Conservation (phyloP, 176 grass and related monocot genomes). For the Pharus latifolius region DNA sequence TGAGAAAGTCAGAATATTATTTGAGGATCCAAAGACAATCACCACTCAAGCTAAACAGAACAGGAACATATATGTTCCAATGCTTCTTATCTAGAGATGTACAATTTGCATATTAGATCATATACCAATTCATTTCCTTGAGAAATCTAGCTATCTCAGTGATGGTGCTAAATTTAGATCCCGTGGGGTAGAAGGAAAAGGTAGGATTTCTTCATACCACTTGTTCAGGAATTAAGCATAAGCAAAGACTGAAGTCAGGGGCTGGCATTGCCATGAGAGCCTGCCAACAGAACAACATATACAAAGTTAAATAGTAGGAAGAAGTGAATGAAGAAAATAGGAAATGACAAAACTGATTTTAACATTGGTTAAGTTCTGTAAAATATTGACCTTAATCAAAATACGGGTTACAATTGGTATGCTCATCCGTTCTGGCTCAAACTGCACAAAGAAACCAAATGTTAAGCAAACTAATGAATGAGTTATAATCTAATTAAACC, state of each 20-base stretch:
- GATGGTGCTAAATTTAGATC: not conserved
- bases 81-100: not conserved
- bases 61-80: not conserved
- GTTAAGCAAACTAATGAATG: not conserved
- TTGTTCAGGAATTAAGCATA: constrained; percentile 95
- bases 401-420: constrained; percentile 64
- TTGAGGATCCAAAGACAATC: no score
- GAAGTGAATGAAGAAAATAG: not conserved
- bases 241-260: constrained; percentile 85
- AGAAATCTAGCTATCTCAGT: not conserved
- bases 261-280: constrained; percentile 97
- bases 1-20: no score
- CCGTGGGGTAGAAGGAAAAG: not conserved
- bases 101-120: not conserved
- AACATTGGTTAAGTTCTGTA: not conserved
- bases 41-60: no score
- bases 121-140: not conserved
- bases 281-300: constrained; percentile 44
- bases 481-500: not conserved
- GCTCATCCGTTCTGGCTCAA: constrained; percentile 81
- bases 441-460: constrained; percentile 42
- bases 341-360: not conserved
- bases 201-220: constrained; percentile 50
- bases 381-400: constrained; percentile 89
- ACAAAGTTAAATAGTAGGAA: not conserved